Evolutionary conservation across 345 rosid species (phyloP).

Genomic region (Syzygium aromaticum): DNA sequence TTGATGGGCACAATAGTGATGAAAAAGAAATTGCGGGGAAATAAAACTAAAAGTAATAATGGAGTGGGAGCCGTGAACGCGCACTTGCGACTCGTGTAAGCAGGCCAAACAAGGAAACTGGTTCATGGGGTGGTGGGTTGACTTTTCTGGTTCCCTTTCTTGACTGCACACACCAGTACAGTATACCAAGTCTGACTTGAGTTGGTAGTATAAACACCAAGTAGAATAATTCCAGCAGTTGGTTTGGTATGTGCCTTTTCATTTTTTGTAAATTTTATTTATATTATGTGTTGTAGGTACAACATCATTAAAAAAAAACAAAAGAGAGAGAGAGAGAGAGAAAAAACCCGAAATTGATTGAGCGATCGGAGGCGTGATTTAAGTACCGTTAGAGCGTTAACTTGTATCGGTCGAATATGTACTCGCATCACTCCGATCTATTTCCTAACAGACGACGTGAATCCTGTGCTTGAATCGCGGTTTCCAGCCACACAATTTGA

Average conservation of each 20-base stretch:
- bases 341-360: background rate
- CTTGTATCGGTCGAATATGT: no score
- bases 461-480: background rate
- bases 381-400: background rate
- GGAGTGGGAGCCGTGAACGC: background rate
- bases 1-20: background rate
- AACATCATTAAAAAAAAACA: background rate
- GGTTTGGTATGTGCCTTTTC: background rate
- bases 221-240: background rate
- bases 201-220: background rate
- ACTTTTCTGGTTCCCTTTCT: background rate
- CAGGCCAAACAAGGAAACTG: background rate
- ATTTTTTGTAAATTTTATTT: background rate
- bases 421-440: background rate
- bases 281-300: background rate
- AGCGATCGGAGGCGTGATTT: background rate
- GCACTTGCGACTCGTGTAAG: background rate
- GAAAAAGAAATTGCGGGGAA: background rate
- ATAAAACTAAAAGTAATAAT: background rate
- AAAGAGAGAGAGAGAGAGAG: background rate
- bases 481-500: background rate
- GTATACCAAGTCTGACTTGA: background rate
- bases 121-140: no score
- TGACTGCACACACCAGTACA: background rate
- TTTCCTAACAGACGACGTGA: no score